Percentiles rank a stretch among this genome's conserved stretches.
Conservation (phyloP, 768 basidiomycete species). For the Guyanaporus albipodus region DNA sequence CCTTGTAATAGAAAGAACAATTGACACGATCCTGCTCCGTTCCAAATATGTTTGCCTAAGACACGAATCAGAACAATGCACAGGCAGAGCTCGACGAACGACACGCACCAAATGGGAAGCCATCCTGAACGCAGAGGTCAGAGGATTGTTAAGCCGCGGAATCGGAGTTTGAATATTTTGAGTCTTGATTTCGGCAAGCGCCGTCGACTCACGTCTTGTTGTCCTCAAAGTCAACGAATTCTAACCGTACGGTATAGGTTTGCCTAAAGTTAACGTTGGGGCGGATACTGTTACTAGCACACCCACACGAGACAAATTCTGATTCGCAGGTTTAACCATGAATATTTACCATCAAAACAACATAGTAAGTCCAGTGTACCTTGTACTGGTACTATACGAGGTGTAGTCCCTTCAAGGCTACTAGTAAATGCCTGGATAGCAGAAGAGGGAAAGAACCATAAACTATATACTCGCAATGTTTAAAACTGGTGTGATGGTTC, state of each 20-base stretch:
- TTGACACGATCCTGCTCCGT: conserved; percentile 96
- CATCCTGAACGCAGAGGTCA: conserved; percentile 29
- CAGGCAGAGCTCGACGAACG: not conserved
- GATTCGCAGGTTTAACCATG: too few relatives aligned
- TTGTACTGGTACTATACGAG: too few relatives aligned
- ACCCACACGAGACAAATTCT: too few relatives aligned
- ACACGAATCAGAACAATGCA: conserved; percentile 2
- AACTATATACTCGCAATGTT: not conserved
- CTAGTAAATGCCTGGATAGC: not conserved
- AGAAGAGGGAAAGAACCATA: not conserved
- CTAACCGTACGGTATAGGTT: too few relatives aligned
- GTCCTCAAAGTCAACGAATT: too few relatives aligned
- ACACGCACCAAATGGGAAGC: conserved; percentile 71
- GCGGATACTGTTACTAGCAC: too few relatives aligned
- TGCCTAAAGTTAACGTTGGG: too few relatives aligned
- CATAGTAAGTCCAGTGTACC: too few relatives aligned
- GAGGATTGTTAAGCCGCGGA: conserved; percentile 18
- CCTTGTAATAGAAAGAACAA: conserved; percentile 98
- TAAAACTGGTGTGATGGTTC: conserved; percentile 42
- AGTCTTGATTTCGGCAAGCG: too few relatives aligned
- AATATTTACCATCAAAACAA: too few relatives aligned
- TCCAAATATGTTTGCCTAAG: conserved; percentile 92
- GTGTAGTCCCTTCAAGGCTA: too few relatives aligned
- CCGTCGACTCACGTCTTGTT: too few relatives aligned
- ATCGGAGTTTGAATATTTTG: conserved; percentile 21